A percentile compares a stretch with the other conserved stretches of the same genome.
These are phyloP conservation scores for Botrytis pseudocinerea DNA, from an alignment of 2,329 filamentous ascomycete species.

Conservation along the genomic window DNA sequence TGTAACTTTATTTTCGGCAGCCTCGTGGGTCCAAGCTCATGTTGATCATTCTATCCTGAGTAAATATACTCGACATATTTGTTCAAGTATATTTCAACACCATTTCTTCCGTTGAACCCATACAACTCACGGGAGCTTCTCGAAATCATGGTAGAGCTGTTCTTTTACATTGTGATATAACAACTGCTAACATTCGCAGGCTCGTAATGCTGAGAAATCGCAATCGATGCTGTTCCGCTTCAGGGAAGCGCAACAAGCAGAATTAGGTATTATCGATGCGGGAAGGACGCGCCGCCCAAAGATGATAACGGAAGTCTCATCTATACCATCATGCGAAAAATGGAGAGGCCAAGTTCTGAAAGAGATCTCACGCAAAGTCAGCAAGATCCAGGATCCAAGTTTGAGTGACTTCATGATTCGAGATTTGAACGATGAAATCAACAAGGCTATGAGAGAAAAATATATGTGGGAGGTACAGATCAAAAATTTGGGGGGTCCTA, in stretches of 20 bases:
- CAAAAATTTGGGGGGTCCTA: slow-evolving; percentile 90
- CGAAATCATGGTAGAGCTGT: slow-evolving; percentile 38
- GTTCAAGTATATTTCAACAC: not conserved
- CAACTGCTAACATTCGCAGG: slow-evolving; percentile 52
- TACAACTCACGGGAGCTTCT: slow-evolving; percentile 10
- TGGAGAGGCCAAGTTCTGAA: slow-evolving; percentile 98
- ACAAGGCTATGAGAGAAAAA: slow-evolving; percentile 98
- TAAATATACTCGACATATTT: slow-evolving; percentile 8
- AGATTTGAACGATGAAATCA: slow-evolving; percentile 98
- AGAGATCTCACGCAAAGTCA: slow-evolving; percentile 95
- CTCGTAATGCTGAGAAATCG: slow-evolving; percentile 96
- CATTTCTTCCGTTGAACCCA: not conserved
- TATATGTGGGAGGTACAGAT: slow-evolving; percentile 99
- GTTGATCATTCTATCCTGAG: not conserved
- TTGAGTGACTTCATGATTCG: slow-evolving; percentile 97
- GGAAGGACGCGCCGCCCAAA: slow-evolving; percentile 87
- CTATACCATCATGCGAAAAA: slow-evolving; percentile 88
- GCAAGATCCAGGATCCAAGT: slow-evolving; percentile 86
- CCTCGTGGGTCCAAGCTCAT: slow-evolving; percentile 20
- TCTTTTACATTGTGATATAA: not conserved
- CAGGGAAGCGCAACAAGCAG: slow-evolving; percentile 92
- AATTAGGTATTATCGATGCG: slow-evolving; percentile 93
- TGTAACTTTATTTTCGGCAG: slow-evolving; percentile 21
- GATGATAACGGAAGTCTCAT: slow-evolving; percentile 81
- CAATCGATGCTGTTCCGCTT: slow-evolving; percentile 99